Base-by-base conservation (phyloP, 2,329 filamentous ascomycete genomes). In the Epichloe coenophiala region DNA sequence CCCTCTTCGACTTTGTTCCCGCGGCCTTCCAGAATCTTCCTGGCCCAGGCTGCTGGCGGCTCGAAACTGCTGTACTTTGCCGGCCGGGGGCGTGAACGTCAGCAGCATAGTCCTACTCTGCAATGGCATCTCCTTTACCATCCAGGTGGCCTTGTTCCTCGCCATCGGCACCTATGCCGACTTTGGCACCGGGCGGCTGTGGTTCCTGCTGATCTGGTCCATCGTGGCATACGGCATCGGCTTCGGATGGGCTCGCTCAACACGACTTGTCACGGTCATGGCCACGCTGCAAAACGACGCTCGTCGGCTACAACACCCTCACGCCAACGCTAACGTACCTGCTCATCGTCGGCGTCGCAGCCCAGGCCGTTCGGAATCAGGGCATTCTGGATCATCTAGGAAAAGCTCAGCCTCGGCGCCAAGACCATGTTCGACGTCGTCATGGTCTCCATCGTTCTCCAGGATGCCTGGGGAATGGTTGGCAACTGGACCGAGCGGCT, bases 341-440 rank as follows among this genome's bases (percentile, higher is more conserved):
- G 8, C 67, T 84, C 23, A 77, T 85, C 11, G 81, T 84, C 2
- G 81, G 81, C 4, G 83, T 84, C 48, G 75, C 70, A 5, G 74
- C 81, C 0, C 81, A 84, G 61, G 79, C 73, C 0, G 64, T 77
- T 77, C 1, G 81, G 82, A 0, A 84, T 85, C 48, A 79, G 75
- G 47, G 61, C 62, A 4, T 84, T 83, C 59, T 85, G 78, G 76
- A 67, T 66, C 48, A 67, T 81, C 11, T 82, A 86, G 60, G 74
- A 76, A 54, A 70, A 70, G n/a, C 81, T 73, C 60, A 62, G 71
- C 2, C 68, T 85, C 4, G 71, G 72, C 42, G 82, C 80, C 1
- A 85, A 85, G 62, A 76, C 75, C 15, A 85, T 86, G 81, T 84
- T 86, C 68, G 81, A 82, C 59, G 67, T n/a, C n/a, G n/a, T n/a